Evolutionary conservation across 2,329 filamentous ascomycete species (phyloP), one percentile per base, ranked within the genome.

Genomic region (Hymenoscyphus repandus): DNA sequence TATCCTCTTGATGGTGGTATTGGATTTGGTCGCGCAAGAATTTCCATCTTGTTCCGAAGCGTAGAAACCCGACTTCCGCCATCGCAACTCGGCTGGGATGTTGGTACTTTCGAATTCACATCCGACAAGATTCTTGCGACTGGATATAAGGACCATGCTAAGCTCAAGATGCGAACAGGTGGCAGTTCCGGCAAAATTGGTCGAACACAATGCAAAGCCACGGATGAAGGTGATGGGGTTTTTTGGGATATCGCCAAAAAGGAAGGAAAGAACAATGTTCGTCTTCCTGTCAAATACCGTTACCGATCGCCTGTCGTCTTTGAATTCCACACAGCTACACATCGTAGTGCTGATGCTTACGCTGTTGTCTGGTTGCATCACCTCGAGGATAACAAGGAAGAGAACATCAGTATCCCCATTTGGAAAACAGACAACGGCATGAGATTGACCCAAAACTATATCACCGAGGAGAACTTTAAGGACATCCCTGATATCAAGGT

Each of bases 1-100:
- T 97, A 96, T 66, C 92, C 93, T n/a, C 78, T 99, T 0, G 91
- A 96, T 64, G 93, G 92, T 18, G 93, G 93, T 10, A 85, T 97
- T 56, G 88, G 93, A 0, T 97, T 93, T 58, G 93, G 93, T 36
- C 86, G 92, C 6, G 79, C 95, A 53, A 85, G 91, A 37, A 86
- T 99, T 58, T 95, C 90, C 0, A 70, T 97, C 2, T 77, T 97
- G 2, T 96, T 96, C 79, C 85, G 92, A 27, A 91, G 88, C 27
- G 81, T 96, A 39, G 91, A 96, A 67, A 86, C 92, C 47, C 83
- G 83, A 41, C 75, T 97, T 1, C 91, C 91, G n/a, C 87, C 87
- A 0, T 73, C 83, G 37, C 86, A 96, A 69, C 78, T 96, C 4
- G 90, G 92, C 9, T 97, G 92, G 88, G 90, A 96, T 54, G 88